Conservation (phyloP, 768 basidiomycete genomes). For the Bullera alba region DNA sequence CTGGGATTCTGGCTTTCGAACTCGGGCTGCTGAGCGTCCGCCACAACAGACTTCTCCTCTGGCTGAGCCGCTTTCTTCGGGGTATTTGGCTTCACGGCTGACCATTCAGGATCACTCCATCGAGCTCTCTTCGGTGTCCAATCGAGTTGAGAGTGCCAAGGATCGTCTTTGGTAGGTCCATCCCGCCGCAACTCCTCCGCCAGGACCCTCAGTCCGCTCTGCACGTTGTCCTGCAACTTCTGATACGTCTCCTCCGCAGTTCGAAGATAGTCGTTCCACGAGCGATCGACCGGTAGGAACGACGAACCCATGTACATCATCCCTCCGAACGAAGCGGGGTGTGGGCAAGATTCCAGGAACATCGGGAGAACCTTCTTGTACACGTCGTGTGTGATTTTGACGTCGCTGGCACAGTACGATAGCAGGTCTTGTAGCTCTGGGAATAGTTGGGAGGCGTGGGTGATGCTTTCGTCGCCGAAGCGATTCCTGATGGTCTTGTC, state of each 20-base stretch:
- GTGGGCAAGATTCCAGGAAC: slow-evolving; percentile 76
- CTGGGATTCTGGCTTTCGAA: not conserved
- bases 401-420: slow-evolving; percentile 78
- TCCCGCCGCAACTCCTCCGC: slow-evolving; percentile 55
- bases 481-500: slow-evolving; percentile 63
- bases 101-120: slow-evolving; percentile 26
- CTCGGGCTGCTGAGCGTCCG: not conserved
- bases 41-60: not conserved
- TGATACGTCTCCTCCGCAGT: slow-evolving; percentile 70
- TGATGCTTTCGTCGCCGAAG: slow-evolving; percentile 62
- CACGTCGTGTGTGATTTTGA: slow-evolving; percentile 73
- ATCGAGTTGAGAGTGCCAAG: slow-evolving; percentile 84
- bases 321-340: slow-evolving; percentile 87
- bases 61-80: not conserved
- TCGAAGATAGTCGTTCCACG: slow-evolving; percentile 76
- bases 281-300: slow-evolving; percentile 80
- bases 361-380: slow-evolving; percentile 68
- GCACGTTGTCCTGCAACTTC: slow-evolving; percentile 61
- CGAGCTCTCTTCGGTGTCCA: slow-evolving; percentile 72
- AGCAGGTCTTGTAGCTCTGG: slow-evolving; percentile 67
- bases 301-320: slow-evolving; percentile 84
- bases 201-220: slow-evolving; percentile 58
- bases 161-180: slow-evolving; percentile 62
- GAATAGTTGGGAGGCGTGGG: slow-evolving; percentile 58
- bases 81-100: not conserved